Base-by-base conservation (phyloP, 139 green algal genomes). In the Astrephomene gubernaculifera region DNA sequence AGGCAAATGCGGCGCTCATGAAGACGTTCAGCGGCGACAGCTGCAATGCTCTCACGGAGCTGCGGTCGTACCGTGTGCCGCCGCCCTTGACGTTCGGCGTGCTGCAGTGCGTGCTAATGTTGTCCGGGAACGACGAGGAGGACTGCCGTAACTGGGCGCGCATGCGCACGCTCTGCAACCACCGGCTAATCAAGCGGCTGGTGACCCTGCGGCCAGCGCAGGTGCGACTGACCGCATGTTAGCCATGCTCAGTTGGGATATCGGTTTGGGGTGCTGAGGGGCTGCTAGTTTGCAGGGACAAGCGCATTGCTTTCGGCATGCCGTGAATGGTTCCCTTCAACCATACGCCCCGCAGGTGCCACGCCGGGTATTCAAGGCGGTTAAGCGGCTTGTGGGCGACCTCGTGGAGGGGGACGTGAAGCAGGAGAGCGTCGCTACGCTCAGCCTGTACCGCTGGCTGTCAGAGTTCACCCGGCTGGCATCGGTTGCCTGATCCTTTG, bases 351-450 rank as follows among this genome's bases (percentile, higher is more conserved):
- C 38, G 29, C 57, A 82, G 74, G 60, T 83, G 39, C 79, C 79
- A 9, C 65, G 64, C 43, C 35, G 49, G 4, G 49, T 86, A 27
- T 86, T 86, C 79, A 78, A 78, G 65, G 79, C 79, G 2, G 79
- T 71, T 1, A 43, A 45, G 43, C 54, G 75, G 45, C 79, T 86
- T 43, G 79, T 86, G 64, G 25, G 25, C 4, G 65, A 86, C 65
- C 45, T 76, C 3, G 57, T 88, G 35, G 88, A 91, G 74, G 85
- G 60, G 1, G 88, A 91, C n/a, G 88, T 91, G 3, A 82, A 83
- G 67, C 86, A 91, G 63, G 88, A 91, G 74, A 88, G 79, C n/a
- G 43, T 80, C 1, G 88, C 88, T 36, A 89, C 88, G 27, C 71
- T 91, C 39, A 67, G 71, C 6, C 67, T 91, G 8, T 91, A 84